Base-by-base conservation (phyloP, 768 basidiomycete species). In the Lactarius sanguifluus region DNA sequence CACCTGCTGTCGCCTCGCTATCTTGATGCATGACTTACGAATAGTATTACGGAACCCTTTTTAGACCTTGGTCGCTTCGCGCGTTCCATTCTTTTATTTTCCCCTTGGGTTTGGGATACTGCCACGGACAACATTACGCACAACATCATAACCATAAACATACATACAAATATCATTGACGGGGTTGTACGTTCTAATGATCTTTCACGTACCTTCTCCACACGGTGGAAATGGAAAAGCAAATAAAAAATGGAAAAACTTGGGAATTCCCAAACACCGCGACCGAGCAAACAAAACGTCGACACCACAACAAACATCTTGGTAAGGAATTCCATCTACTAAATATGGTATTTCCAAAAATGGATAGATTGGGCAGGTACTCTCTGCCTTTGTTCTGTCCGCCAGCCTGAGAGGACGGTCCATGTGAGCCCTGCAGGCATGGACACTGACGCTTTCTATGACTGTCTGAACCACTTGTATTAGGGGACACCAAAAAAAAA, bases 101-200 rank as follows among this genome's bases (percentile, higher is more conserved):
- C 43, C 59, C 43, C 15, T 64, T 47, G 65, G 65, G 59, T 59
- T 66, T 66, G 65, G 65, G 65, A 66, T 66, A 62, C 10, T 30
- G 54, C 58, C 47, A 61, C 55, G 61, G 65, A 57, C 65, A 47
- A 23, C 65, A 66, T 62, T 62, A 66, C 64, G 28, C 32, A 10
- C 20, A 61, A 61, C 59, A 52, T 50, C 47, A 50, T 52, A 52
- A 66, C 50, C 65, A 62, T 47, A 66, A 57, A 50, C 60, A 57
- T 61, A 62, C 60, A 62, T 66, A 50, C 65, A 41, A 47, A 47
- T 66, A 61, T 57, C 61, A 62, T 20, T 20, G 50, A 34, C 61
- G 65, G 65, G 61, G 56, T 66, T 66, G 65, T 66, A 66, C 50
- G 65, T 66, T 62, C 45, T 66, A 66, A 66, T 62, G 34, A 25